A percentile compares a stretch with the other conserved stretches of the same genome.
These are phyloP conservation scores for Phytophthora fragariaefolia DNA, from an alignment of 352 stramenopile genomes.

Conservation along the genomic window DNA sequence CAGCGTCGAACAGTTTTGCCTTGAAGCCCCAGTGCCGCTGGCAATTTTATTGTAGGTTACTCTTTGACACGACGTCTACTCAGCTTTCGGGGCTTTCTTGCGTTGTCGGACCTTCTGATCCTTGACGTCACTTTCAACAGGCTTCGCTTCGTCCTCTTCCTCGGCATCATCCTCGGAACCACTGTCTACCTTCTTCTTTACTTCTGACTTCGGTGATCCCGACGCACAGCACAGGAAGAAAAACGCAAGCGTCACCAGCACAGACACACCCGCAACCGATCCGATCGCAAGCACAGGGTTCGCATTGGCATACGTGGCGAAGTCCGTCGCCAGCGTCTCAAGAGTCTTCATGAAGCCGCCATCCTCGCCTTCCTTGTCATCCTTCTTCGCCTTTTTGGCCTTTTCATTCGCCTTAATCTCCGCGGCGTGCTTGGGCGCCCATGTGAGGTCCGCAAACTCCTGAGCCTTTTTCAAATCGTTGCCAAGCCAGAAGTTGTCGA, in stretches of 20 bases:
- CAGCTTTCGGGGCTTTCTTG: constrained; percentile 80
- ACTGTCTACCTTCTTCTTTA: constrained; percentile 45
- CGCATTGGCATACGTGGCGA: constrained; percentile 57
- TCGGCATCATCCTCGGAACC: constrained; percentile 34
- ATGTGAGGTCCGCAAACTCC: constrained; percentile 81
- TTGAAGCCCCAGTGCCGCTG: too few species aligned
- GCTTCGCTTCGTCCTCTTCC: constrained; percentile 48
- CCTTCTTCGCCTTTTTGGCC: constrained; percentile 49
- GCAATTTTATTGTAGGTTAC: constrained; percentile 15
- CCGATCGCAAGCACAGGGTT: constrained; percentile 67
- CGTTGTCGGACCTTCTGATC: constrained; percentile 73
- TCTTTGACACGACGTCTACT: constrained; percentile 27
- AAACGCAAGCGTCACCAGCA: constrained; percentile 48
- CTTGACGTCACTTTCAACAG: constrained; percentile 44
- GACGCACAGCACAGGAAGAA: constrained; percentile 75
- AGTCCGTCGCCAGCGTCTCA: constrained; percentile 45
- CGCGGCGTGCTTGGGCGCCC: constrained; percentile 71
- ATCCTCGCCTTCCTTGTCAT: constrained; percentile 54
- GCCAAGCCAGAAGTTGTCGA: constrained; percentile 94
- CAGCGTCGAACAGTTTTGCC: too few species aligned
- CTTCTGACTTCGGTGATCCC: constrained; percentile 21
- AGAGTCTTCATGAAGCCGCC: constrained; percentile 52
- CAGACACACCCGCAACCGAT: constrained; percentile 45
- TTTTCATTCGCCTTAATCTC: constrained; percentile 69
- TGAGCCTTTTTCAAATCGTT: constrained; percentile 84